Evolutionary conservation across 495 filamentous ascomycete species (phyloP).

Genomic region (Stereocaulon alpinum): DNA sequence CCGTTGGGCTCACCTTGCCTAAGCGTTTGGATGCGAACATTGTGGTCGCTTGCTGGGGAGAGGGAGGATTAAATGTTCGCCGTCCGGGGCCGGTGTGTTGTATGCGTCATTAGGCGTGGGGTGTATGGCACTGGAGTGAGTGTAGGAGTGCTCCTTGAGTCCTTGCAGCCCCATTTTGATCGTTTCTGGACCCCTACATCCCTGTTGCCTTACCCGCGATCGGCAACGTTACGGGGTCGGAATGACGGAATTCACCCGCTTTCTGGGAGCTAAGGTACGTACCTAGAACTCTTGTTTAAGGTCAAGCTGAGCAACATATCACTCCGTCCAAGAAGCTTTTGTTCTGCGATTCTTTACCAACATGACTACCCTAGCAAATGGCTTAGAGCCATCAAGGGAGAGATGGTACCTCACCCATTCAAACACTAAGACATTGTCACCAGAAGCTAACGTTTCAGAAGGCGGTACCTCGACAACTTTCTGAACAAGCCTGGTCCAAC

Average conservation of each 20-base stretch:
- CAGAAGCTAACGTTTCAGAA: conserved; percentile 21
- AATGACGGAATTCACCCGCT: background rate
- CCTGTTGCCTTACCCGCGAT: background rate
- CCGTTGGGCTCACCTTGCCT: conserved; percentile 32
- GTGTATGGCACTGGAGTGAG: background rate
- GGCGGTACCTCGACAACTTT: conserved; percentile 74
- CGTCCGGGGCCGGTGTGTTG: too few relatives aligned
- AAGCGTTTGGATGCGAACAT: conserved; percentile 42
- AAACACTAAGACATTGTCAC: background rate
- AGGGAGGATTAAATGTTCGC: too few relatives aligned
- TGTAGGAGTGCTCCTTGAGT: background rate
- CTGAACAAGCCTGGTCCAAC: conserved; percentile 67
- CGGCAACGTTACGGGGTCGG: background rate
- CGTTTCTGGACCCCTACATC: background rate
- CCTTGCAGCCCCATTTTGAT: background rate
- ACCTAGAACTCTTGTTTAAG: too few relatives aligned
- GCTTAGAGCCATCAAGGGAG: conserved; percentile 1
- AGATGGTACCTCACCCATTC: conserved; percentile 3
- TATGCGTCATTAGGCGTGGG: background rate
- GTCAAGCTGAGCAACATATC: too few relatives aligned
- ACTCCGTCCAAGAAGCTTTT: too few relatives aligned
- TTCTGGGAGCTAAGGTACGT: too few relatives aligned
- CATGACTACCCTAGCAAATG: conserved; percentile 18
- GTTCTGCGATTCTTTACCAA: background rate
- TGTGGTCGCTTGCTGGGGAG: background rate